phyloP scores from a whole-genome alignment of 2,329 filamentous ascomycete genomes.

The Aurifilum marmelostoma region DNA sequence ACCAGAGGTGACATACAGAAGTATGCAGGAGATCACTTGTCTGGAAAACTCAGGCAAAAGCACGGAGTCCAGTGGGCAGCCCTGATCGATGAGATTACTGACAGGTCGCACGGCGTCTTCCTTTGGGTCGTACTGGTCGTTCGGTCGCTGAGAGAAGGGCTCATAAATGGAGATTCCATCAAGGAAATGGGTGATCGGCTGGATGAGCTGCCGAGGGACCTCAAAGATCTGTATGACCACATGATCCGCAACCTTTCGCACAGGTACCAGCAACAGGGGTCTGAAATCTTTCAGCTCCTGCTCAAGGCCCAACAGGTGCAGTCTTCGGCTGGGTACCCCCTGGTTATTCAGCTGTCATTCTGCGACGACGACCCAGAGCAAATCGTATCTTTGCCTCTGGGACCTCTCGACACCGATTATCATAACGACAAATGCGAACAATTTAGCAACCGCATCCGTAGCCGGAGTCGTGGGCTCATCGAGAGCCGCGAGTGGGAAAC shows the following conservation, averaged over 20 bases:
- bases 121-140: not conserved
- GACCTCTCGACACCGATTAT: not conserved
- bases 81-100: not conserved
- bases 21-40: not conserved
- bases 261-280: not conserved
- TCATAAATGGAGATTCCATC: not conserved
- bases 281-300: not conserved
- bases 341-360: not conserved
- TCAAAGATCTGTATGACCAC: not conserved
- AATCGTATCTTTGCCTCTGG: not conserved
- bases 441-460: not conserved
- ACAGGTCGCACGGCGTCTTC: not conserved
- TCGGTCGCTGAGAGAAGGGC: not conserved
- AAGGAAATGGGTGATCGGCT: not conserved
- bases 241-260: not conserved
- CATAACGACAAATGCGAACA: not conserved
- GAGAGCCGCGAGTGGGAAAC: not conserved
- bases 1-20: not conserved
- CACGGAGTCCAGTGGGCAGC: not conserved
- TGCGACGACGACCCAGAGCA: not conserved
- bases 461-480: not conserved
- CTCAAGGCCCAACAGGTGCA: not conserved
- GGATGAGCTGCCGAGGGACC: not conserved
- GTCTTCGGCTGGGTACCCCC: not conserved
- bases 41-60: not conserved